Evolutionary conservation across 2,329 filamentous ascomycete genomes (phyloP).

Genomic region (Hawksworthiomyces lignivorus): DNA sequence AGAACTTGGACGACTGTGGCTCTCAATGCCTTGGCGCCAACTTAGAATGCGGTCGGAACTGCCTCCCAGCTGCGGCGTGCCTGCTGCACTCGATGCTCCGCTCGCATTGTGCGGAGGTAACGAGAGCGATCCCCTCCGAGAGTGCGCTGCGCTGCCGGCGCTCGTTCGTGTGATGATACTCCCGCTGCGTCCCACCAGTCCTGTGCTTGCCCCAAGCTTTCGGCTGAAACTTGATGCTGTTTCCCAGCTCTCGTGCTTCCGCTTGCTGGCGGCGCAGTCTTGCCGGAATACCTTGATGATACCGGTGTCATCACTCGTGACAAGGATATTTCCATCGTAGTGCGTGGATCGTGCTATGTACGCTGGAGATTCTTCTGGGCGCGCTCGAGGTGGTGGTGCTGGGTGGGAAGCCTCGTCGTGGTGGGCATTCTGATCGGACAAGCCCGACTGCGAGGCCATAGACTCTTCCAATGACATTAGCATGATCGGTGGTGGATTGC

Average conservation of each 20-base stretch:
- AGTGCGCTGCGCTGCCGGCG: slow-evolving; percentile 37
- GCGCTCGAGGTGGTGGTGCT: slow-evolving; percentile 18
- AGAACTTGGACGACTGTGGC: slow-evolving; percentile 27
- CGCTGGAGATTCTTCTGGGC: slow-evolving; percentile 62
- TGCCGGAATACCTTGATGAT: slow-evolving; percentile 92
- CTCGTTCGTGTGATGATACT: slow-evolving; percentile 50
- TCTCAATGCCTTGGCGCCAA: slow-evolving; percentile 67
- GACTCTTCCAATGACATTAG: slow-evolving; percentile 66
- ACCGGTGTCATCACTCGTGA: slow-evolving; percentile 82
- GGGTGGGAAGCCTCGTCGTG: slow-evolving; percentile 7
- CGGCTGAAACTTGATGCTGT: slow-evolving; percentile 68
- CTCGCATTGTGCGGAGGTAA: slow-evolving; percentile 24
- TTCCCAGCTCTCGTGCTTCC: slow-evolving; percentile 70
- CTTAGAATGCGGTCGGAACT: slow-evolving; percentile 71
- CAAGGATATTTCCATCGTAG: slow-evolving; percentile 76
- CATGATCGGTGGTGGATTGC: slow-evolving; percentile 86
- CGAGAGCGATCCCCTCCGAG: slow-evolving; percentile 46
- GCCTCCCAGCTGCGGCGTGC: slow-evolving; percentile 12
- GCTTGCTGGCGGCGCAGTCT: slow-evolving; percentile 80
- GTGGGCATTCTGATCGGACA: slow-evolving; percentile 12
- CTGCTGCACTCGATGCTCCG: not conserved
- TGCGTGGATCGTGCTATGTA: slow-evolving; percentile 73
- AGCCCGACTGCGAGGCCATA: slow-evolving; percentile 24
- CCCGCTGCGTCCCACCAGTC: slow-evolving; percentile 49
- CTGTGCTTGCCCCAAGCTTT: slow-evolving; percentile 51